Base-by-base conservation (phyloP, 148 eudicot genomes). In the Oxyria digyna region DNA sequence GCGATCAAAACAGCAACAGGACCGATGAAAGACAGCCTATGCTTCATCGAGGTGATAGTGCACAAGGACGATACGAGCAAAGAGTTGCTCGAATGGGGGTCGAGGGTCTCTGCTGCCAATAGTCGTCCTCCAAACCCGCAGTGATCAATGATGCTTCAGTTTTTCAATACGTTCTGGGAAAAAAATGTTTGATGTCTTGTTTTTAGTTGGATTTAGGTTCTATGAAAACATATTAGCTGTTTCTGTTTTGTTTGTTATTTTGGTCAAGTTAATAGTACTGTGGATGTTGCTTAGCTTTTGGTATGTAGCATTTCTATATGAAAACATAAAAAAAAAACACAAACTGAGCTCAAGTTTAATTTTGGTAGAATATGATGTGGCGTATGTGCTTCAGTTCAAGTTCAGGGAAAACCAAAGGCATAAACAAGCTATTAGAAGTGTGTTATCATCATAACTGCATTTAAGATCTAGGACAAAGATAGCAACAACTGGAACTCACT, bases 11-110 rank as follows among this genome's bases (percentile, higher is more conserved):
- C 73, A 35, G 88, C 91, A n/a, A 78, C 71, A 0, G 87, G 73
- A 32, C 75, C 33, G 38, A 42, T 82, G 38, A 87, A 85, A 75
- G 86, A 87, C 31, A 80, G 89, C 0, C 72, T 87, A 46, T 89
- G 96, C 74, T 89, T 89, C 67, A 89, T 89, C 2, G 96, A 87
- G 82, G 85, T 85, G 11, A 33, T 89, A 2, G 85, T 81, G 72
- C 96, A 89, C 80, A 89, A 83, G 67, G 92, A 89, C 18, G 90
- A 89, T 65, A 89, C 92, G 13, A 88, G 90, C 77, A 88, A 82
- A 79, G 94, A 88, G 71, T 75, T 88, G 57, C 83, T 88, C 46
- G 88, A 89, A 71, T 89, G 96, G 92, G 92, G 96, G 4, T 89
- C 92, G 27, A 91, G 96, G 24, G 92, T 87, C 72, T 67, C 82